Evolutionary conservation across 2,329 filamentous ascomycete species (phyloP), one percentile per base, ranked within the genome.

Genomic region (Fusarium pseudonygamai): DNA sequence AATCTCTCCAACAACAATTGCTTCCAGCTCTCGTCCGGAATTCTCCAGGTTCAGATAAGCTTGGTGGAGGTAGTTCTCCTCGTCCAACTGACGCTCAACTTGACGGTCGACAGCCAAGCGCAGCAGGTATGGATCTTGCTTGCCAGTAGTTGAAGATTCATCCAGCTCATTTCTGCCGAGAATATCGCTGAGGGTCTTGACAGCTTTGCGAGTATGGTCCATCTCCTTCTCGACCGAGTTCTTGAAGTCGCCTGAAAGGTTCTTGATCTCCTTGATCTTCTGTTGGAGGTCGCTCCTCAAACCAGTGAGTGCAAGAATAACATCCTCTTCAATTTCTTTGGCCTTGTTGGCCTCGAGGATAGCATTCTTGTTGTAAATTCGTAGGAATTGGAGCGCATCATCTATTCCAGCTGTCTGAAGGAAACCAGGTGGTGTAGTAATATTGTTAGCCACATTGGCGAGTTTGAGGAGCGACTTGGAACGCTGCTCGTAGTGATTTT

Each of bases 211-310:
- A 1, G 96, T 98, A 24, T 82, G 85, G 26, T 98, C 95, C 85
- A 97, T 96, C 82, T 98, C 96, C 84, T 96, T 97, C 32, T 97
- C 94, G 15, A 99, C 95, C 0, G 92, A 93, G 80, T 97, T 99
- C 84, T 97, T 97, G 84, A 99, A 99, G 82, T 99, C 96, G 22
- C 95, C 93, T 11, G 94, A 93, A 22, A 99, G 86, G 75, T 91
- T 92, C 84, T 97, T 97, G 85, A 99, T 99, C 83, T 99, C 96
- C 83, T 98, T 99, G 82, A 97, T 97, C 85, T 99, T 99, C 81
- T 97, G 94, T 70, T 93, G 93, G 24, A 99, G 86, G 81, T 99
- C 96, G 78, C 91, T 95, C 65, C 96, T 87, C 60, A 99, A 85
- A 3, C 95, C 95, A 5, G 92, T 94, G 63, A 99, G 86, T 59